Evolutionary conservation across 2,329 filamentous ascomycete genomes (phyloP).

Genomic region (Allantophomopsis lycopodina): DNA sequence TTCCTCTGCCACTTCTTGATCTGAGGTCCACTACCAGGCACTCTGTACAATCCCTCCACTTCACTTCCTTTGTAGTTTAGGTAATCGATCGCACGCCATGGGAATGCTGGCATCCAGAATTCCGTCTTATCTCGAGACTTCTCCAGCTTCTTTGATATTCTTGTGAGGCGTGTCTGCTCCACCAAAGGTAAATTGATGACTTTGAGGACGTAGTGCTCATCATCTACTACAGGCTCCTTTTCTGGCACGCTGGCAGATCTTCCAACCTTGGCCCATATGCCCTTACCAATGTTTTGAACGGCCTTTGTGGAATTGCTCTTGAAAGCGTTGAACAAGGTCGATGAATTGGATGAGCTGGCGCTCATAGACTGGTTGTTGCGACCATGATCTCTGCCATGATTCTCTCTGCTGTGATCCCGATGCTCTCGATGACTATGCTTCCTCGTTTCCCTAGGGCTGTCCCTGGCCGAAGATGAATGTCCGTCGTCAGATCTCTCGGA

Average conservation of each 20-base stretch:
- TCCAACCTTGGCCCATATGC: constrained; percentile 66
- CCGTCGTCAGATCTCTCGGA: constrained; percentile 41
- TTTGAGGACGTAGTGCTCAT: constrained; percentile 73
- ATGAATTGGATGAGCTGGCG: no score
- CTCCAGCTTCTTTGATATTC: constrained; percentile 81
- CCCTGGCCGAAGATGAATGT: constrained; percentile 11
- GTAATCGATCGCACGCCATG: constrained; percentile 93
- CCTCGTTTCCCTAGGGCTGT: no score
- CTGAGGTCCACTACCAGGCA: constrained; percentile 80
- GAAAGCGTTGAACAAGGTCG: constrained; percentile 56
- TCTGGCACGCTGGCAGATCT: constrained; percentile 58
- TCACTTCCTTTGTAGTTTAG: constrained; percentile 90
- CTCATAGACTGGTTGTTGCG: no score
- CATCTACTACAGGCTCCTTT: constrained; percentile 52
- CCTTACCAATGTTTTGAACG: constrained; percentile 70
- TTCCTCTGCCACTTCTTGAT: constrained; percentile 88
- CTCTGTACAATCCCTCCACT: constrained; percentile 83
- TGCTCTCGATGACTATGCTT: no score
- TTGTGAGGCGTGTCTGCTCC: constrained; percentile 78
- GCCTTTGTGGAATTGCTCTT: constrained; percentile 61
- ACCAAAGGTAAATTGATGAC: constrained; percentile 78
- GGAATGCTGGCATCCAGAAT: constrained; percentile 96
- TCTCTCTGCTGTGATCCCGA: no score
- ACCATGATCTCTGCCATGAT: no score
- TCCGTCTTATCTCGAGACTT: constrained; percentile 90